Evolutionary conservation across 768 basidiomycete genomes (phyloP), one percentile per base, ranked within the genome.

Genomic region (Gymnopilus junonius): DNA sequence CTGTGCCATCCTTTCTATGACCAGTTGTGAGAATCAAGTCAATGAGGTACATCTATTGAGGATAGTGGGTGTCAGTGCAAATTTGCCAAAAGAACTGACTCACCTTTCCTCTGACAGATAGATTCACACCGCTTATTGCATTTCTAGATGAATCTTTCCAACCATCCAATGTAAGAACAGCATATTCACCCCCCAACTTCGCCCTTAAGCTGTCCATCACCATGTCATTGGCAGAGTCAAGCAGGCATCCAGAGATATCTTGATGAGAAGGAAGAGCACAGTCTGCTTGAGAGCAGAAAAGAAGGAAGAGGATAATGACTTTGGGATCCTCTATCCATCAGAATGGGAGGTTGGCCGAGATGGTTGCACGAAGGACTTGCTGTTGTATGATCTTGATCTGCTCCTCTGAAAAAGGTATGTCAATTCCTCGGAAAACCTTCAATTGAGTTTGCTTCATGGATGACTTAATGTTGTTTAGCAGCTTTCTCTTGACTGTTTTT

Each of bases 291-390:
- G 72, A 71, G 3, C 65, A 65, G 56, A 74, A 74, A 58, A 74
- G 71, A 5, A 73, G 27, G 29, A 74, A 74, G 6, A 75, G 70
- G 0, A 55, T 67, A 21, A 71, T 66, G 15, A 75, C 46, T 62
- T 75, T 71, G 4, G 68, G 63, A 58, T 75, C 67, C 39, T 72
- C 69, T 5, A 69, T 65, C 70, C 73, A 75, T 45, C 63, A 54
- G 58, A 72, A 74, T 14, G 68, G 72, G 1, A 75, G 57, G 35
- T 76, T 75, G 27, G 73, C 72, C 0, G 71, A 76, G 15, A 74
- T 64, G 0, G 72, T 75, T 0, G 73, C 71, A 1, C 68, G 58
- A 10, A 71, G 64, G 35, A 74, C 72, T 45, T 76, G 73, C 20
- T 64, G 29, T 6, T 50, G 55, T 7, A 76, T 54, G n/a, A 60